Conservation (phyloP, 179 eudicot species). For the Beta lomatogona region DNA sequence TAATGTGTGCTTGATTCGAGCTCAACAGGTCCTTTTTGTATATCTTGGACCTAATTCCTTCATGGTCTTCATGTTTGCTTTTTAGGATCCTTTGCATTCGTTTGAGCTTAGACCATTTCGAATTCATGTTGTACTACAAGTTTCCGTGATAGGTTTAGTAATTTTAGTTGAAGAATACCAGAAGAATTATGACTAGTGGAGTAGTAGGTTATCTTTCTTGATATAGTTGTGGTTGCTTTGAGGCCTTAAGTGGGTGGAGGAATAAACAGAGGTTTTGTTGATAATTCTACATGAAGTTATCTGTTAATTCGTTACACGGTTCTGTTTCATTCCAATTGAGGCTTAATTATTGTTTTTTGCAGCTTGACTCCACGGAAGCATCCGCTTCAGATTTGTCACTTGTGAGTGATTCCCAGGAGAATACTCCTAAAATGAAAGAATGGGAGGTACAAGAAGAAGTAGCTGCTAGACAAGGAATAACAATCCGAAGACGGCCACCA, state of each 20-base stretch:
- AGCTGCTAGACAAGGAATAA: constrained; percentile 75
- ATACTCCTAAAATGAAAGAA: constrained; percentile 58
- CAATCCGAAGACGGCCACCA: constrained; percentile 80
- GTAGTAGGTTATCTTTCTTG: not conserved
- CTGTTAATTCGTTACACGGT: not conserved
- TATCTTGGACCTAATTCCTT: not conserved
- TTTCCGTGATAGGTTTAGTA: not conserved
- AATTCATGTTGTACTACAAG: not conserved
- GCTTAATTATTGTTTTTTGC: constrained; percentile 8
- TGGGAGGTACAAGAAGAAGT: constrained; percentile 74
- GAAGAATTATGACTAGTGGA: not conserved
- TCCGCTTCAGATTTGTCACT: constrained; percentile 39
- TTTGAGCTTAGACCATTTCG: not conserved
- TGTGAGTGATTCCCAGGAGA: constrained; percentile 38
- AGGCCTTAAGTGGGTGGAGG: not conserved
- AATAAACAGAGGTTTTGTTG: not conserved
- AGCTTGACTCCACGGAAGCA: constrained; percentile 57
- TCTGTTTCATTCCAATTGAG: not conserved
- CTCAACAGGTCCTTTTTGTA: constrained; percentile 50
- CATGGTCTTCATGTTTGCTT: not conserved
- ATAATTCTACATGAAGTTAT: not conserved
- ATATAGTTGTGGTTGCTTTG: constrained; percentile 2
- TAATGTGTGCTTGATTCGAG: constrained; percentile 37
- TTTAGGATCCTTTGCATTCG: not conserved
- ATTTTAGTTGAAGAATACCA: not conserved